These are phyloP conservation scores for Komagataea norvegica DNA, from an alignment of 1,139 yeast species.

Conservation along the genomic window DNA sequence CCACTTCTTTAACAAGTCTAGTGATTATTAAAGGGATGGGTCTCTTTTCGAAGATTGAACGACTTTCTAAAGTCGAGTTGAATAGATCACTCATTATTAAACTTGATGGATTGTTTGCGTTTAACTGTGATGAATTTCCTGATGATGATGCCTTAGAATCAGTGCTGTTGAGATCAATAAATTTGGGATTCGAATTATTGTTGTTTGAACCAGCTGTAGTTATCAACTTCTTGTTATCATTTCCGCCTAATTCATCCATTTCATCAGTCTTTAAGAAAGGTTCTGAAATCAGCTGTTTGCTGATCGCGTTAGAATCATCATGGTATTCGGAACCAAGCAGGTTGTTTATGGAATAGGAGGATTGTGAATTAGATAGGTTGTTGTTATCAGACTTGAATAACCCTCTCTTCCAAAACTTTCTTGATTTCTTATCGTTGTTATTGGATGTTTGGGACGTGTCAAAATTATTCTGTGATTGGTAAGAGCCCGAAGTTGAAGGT, in stretches of 20 bases:
- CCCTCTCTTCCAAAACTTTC: slow-evolving; percentile 49
- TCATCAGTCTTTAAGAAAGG: slow-evolving; percentile 33
- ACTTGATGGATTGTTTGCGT: slow-evolving; percentile 2
- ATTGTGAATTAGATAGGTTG: slow-evolving; percentile 18
- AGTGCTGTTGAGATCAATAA: slow-evolving; percentile 11
- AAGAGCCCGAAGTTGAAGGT: neutral
- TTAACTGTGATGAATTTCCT: slow-evolving; percentile 6
- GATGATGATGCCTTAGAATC: slow-evolving; percentile 10
- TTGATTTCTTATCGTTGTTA: slow-evolving; percentile 26
- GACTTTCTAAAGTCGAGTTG: slow-evolving; percentile 43
- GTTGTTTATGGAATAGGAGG: slow-evolving; percentile 20
- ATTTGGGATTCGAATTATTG: slow-evolving; percentile 8
- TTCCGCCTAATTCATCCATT: slow-evolving; percentile 30
- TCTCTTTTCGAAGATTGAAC: slow-evolving; percentile 57
- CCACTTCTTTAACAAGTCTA: slow-evolving; percentile 76
- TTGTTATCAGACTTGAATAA: slow-evolving; percentile 12
- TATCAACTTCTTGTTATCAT: slow-evolving; percentile 28
- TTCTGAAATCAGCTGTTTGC: slow-evolving; percentile 29
- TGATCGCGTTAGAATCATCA: slow-evolving; percentile 5
- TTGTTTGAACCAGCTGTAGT: slow-evolving; percentile 7
- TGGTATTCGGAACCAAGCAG: slow-evolving; percentile 27
- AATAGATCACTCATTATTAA: slow-evolving; percentile 26
- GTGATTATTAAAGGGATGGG: slow-evolving; percentile 66
- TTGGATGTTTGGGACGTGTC: slow-evolving; percentile 6
- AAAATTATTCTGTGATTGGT: neutral